phyloP scores from a whole-genome alignment of 805 yeast genomes.

The Kazachstania bromeliacearum region DNA sequence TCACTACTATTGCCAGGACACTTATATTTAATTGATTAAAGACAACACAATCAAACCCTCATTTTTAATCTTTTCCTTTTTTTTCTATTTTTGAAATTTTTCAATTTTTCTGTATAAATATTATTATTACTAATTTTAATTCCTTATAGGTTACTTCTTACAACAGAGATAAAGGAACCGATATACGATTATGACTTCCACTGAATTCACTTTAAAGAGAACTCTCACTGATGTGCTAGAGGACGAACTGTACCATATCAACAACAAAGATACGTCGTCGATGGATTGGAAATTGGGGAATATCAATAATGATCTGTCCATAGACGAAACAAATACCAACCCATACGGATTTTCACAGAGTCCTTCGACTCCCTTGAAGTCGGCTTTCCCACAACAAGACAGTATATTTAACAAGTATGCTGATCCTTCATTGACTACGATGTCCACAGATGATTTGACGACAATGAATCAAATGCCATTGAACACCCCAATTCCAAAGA shows the following conservation, averaged over 20 bases:
- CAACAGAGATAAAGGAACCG: background rate
- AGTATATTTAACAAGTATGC: conserved; percentile 26
- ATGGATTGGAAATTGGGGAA: background rate
- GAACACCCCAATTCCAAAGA: conserved; percentile 12
- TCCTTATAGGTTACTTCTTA: no score
- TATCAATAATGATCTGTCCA: conserved; percentile 4
- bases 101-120: no score
- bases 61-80: no score
- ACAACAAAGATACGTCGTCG: no score
- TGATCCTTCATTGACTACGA: conserved; percentile 28
- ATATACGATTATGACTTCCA: conserved; percentile 10
- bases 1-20: no score
- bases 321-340: background rate
- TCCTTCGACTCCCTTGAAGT: background rate
- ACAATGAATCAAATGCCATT: conserved; percentile 2
- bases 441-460: conserved; percentile 9
- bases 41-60: no score
- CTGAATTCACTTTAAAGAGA: conserved; percentile 17
- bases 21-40: no score
- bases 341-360: background rate
- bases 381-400: conserved; percentile 1
- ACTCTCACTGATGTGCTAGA: conserved; percentile 29
- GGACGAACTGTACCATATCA: conserved; percentile 25
- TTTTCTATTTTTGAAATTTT: no score
- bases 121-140: no score